Base-by-base conservation (phyloP, 257 asterid genomes). In the Oldenlandia corymbosa region DNA sequence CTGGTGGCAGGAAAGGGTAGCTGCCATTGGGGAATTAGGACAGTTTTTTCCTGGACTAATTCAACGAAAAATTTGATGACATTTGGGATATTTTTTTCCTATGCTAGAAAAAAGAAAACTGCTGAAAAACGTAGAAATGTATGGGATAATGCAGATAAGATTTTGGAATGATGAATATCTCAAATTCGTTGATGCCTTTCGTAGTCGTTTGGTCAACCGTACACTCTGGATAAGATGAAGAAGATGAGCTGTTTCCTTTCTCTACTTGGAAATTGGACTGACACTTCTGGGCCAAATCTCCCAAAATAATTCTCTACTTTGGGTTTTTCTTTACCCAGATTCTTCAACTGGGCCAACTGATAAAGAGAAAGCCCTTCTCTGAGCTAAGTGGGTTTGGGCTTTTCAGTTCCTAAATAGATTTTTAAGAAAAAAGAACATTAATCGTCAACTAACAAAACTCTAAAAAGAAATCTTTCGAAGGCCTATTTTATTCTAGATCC, bases 1-100 rank as follows among this genome's bases (percentile, higher is more conserved):
- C 1, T 67, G 79, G 70, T 79, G 86, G 85, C 87, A 89, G 56
- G 94, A 79, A 70, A 73, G 58, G 17, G 75, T 51, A 68, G 99
- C 97, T 81, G 87, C 67, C 64, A 62, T 31, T 62, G 53, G 43
- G 10, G 61, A 68, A 30, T 43, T 16, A 36, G 20, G 53, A 16
- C 6, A 50, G 30, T 13, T 57, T 12, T 28, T 21, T n/a, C n/a
- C 9, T 16, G 42, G 13, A 6, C 18, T 17, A 27, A 43, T 64
- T 43, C 70, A 65, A 45, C 65, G 60, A 39, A 52, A 67, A 50
- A 71, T 56, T 37, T 37, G 59, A 73, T 69, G 71, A 70, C 85
- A 82, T 86, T 69, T 43, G 28, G 66, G 31, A 39, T 72, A n/a
- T 50, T 17, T 70, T 37, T 18, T 28, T 8, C 18, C 42, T 7